Conservation (phyloP, 2,329 filamentous ascomycete genomes). For the Grosmannia penicillata region DNA sequence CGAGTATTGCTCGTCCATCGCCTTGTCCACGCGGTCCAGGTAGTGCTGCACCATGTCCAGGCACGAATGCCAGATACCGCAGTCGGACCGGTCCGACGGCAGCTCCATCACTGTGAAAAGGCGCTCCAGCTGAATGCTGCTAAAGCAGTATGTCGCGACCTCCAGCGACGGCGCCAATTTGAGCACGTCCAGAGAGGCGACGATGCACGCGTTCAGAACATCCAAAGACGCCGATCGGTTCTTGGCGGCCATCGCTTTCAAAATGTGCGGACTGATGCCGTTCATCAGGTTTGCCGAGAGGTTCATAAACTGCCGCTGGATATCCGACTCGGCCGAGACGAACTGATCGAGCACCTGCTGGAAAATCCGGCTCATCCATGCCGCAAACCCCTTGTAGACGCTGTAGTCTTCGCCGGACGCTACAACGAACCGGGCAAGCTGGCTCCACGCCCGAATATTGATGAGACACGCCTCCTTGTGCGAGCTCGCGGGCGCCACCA, state of each 20-base stretch:
- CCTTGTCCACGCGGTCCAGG: constrained; percentile 26
- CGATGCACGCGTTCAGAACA: constrained; percentile 31
- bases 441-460: constrained; percentile 47
- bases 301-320: constrained; percentile 37
- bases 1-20: constrained; percentile 23
- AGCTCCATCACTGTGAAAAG: constrained; percentile 33
- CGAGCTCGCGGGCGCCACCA: constrained; percentile 43
- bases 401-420: constrained; percentile 25
- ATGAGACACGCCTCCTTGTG: constrained; percentile 54
- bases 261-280: constrained; percentile 26
- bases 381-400: constrained; percentile 32
- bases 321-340: constrained; percentile 37
- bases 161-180: constrained; percentile 28
- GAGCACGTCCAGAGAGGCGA: constrained; percentile 36
- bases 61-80: constrained; percentile 28
- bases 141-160: constrained; percentile 33
- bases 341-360: constrained; percentile 43
- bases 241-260: constrained; percentile 32
- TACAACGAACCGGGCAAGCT: constrained; percentile 44
- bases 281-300: constrained; percentile 31
- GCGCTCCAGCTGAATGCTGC: constrained; percentile 33
- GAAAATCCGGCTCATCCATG: constrained; percentile 44
- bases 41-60: constrained; percentile 33
- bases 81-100: constrained; percentile 28
- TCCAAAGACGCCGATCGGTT: constrained; percentile 41